These are phyloP conservation scores for Trichosporon inkin DNA, from an alignment of 1,284 basidiomycete species.

Conservation along the genomic window DNA sequence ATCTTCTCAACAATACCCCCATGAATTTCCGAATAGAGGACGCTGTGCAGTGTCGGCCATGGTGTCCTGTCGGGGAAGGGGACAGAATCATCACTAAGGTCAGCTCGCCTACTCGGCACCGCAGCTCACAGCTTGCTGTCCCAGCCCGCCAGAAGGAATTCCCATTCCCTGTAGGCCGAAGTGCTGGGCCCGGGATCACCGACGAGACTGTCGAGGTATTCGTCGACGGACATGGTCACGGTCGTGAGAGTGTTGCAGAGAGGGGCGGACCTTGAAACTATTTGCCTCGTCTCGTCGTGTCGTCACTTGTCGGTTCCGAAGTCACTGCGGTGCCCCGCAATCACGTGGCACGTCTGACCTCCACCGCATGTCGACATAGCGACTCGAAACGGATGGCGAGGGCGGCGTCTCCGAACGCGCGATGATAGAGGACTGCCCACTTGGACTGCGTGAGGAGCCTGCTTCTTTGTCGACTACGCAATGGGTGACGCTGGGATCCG, in stretches of 20 bases:
- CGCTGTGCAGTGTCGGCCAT: slow-evolving; percentile 21
- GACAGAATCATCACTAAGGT: slow-evolving; percentile 4
- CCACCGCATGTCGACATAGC: neutral
- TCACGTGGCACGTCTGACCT: neutral
- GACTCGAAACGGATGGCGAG: neutral
- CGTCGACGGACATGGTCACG: slow-evolving; percentile 15
- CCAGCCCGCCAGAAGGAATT: slow-evolving; percentile 9
- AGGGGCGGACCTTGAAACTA: neutral
- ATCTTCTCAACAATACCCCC: neutral
- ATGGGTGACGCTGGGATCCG: slow-evolving; percentile 2
- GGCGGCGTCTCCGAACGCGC: too few relatives aligned
- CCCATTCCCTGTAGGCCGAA: slow-evolving; percentile 19
- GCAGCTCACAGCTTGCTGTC: slow-evolving; percentile 11
- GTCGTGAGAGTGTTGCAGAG: neutral
- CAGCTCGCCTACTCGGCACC: neutral
- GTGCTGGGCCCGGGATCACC: slow-evolving; percentile 18
- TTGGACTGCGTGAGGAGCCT: too few relatives aligned
- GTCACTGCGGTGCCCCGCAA: neutral
- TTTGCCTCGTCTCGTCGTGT: neutral
- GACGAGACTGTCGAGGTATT: slow-evolving; percentile 17
- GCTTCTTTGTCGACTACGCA: neutral
- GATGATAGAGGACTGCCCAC: too few relatives aligned
- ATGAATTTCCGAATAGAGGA: slow-evolving; percentile 5
- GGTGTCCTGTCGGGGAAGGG: slow-evolving; percentile 10
- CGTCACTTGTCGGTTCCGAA: neutral